These are phyloP conservation scores for Leishmania tarentolae DNA, from an alignment of 208 protist species.

Conservation along the genomic window DNA sequence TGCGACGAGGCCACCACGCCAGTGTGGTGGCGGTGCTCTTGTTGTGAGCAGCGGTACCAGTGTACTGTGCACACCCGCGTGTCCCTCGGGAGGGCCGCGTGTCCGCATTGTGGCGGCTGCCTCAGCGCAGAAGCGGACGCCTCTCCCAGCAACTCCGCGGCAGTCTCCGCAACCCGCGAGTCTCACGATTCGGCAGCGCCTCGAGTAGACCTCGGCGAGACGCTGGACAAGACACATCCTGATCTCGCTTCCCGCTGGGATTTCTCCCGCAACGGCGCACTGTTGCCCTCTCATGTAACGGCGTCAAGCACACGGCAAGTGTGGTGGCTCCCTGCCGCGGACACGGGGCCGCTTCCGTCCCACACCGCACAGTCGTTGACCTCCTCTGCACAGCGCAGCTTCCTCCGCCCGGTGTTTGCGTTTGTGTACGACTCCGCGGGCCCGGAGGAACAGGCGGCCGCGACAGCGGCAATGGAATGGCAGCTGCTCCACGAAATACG, in stretches of 20 bases:
- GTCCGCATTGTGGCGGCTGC: constrained; percentile 46
- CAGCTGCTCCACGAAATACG: constrained; percentile 45
- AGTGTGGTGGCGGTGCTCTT: constrained; percentile 63
- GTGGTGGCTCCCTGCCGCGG: constrained; percentile 56
- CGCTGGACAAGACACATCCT: constrained; percentile 56
- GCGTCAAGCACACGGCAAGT: constrained; percentile 49
- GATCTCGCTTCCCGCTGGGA: constrained; percentile 56
- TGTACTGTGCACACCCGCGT: constrained; percentile 60
- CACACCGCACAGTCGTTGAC: neutral
- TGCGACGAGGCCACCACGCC: constrained; percentile 24
- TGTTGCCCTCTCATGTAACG: constrained; percentile 52
- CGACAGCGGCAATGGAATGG: constrained; percentile 47
- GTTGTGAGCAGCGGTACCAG: constrained; percentile 53
- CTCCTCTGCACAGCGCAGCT: constrained; percentile 17
- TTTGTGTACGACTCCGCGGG: constrained; percentile 51
- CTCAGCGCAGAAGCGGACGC: neutral
- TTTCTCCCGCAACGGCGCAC: constrained; percentile 43
- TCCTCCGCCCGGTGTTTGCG: constrained; percentile 61
- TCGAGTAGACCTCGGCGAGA: neutral
- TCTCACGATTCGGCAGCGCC: neutral
- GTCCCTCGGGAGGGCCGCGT: constrained; percentile 33
- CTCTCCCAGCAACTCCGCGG: neutral
- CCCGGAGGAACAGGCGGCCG: constrained; percentile 43
- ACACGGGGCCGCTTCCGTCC: neutral
- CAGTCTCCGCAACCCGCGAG: neutral